These are phyloP conservation scores for Pythium grandisporangium DNA, from an alignment of 352 stramenopile genomes.

Conservation along the genomic window DNA sequence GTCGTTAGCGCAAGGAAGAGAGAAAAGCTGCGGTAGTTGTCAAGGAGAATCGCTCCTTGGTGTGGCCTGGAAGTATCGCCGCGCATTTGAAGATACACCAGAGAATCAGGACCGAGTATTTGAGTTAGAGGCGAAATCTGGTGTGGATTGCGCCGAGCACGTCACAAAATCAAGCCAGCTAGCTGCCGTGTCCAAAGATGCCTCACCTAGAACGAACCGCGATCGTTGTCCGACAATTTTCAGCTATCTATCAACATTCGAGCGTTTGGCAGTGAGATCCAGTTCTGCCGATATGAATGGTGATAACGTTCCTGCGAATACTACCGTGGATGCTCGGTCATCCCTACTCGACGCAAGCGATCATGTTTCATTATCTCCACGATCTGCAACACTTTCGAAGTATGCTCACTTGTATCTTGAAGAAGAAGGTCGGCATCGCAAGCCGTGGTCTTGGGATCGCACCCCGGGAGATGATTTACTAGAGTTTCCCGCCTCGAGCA, in stretches of 20 bases:
- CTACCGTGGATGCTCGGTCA: slow-evolving; percentile 8
- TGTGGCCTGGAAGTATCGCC: slow-evolving; percentile 43
- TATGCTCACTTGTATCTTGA: slow-evolving; percentile 67
- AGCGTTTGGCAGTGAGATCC: slow-evolving; percentile 26
- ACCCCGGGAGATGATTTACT: slow-evolving; percentile 30
- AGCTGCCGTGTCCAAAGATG: no score
- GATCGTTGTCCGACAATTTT: slow-evolving; percentile 60
- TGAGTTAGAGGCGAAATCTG: not conserved
- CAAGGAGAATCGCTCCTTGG: slow-evolving; percentile 22
- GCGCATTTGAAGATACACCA: slow-evolving; percentile 57
- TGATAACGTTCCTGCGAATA: no score
- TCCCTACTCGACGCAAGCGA: slow-evolving; percentile 1
- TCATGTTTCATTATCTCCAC: slow-evolving; percentile 56
- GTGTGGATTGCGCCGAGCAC: no score
- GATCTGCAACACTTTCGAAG: slow-evolving; percentile 64
- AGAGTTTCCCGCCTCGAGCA: not conserved
- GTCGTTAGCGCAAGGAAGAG: slow-evolving; percentile 37
- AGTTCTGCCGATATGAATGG: no score
- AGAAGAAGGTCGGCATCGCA: slow-evolving; percentile 41
- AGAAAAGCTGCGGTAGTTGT: slow-evolving; percentile 9
- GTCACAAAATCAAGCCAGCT: no score
- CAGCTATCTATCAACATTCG: slow-evolving; percentile 68
- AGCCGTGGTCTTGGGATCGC: slow-evolving; percentile 50
- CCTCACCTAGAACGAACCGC: no score
- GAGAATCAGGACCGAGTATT: slow-evolving; percentile 41